Percentiles rank a stretch among this genome's conserved stretches.
These are phyloP conservation scores for Alternaria alternata DNA, from an alignment of 2,329 filamentous ascomycete species.

Conservation along the genomic window DNA sequence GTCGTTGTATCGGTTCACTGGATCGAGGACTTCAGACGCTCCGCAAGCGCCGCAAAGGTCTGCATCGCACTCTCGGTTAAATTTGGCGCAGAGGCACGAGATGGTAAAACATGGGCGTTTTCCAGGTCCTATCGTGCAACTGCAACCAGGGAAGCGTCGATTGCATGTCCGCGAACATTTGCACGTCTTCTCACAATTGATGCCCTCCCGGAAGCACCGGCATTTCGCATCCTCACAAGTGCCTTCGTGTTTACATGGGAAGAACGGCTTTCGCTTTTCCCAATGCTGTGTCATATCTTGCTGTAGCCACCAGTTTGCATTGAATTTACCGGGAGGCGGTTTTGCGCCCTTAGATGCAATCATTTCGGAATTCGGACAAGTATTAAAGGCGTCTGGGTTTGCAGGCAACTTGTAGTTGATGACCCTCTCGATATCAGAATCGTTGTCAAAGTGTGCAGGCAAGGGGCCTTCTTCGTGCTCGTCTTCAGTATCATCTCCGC, in stretches of 20 bases:
- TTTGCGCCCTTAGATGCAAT: conserved; percentile 2
- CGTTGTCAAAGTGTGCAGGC: conserved; percentile 22
- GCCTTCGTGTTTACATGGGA: conserved; percentile 74
- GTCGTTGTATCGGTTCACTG: conserved; percentile 69
- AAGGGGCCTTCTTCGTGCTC: conserved; percentile 1
- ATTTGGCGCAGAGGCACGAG: conserved; percentile 72
- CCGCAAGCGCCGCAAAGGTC: conserved; percentile 77
- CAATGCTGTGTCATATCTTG: conserved; percentile 61
- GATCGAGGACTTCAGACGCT: conserved; percentile 72
- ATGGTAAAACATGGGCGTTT: conserved; percentile 54
- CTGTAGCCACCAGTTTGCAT: conserved; percentile 27
- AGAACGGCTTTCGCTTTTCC: conserved; percentile 64
- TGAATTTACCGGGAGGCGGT: conserved; percentile 25
- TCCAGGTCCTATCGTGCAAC: conserved; percentile 36
- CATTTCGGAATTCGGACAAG: conserved; percentile 7
- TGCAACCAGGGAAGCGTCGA: conserved; percentile 55
- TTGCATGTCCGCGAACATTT: conserved; percentile 69
- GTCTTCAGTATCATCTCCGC: background rate
- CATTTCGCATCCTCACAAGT: conserved; percentile 68
- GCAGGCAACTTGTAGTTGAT: conserved; percentile 36
- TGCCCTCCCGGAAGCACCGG: conserved; percentile 66
- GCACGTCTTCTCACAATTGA: conserved; percentile 79
- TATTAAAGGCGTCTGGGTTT: conserved; percentile 23
- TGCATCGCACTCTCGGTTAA: conserved; percentile 83
- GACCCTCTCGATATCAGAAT: conserved; percentile 33